phyloP scores from a whole-genome alignment of 2,329 filamentous ascomycete species.

The Sarocladium brachiariae region DNA sequence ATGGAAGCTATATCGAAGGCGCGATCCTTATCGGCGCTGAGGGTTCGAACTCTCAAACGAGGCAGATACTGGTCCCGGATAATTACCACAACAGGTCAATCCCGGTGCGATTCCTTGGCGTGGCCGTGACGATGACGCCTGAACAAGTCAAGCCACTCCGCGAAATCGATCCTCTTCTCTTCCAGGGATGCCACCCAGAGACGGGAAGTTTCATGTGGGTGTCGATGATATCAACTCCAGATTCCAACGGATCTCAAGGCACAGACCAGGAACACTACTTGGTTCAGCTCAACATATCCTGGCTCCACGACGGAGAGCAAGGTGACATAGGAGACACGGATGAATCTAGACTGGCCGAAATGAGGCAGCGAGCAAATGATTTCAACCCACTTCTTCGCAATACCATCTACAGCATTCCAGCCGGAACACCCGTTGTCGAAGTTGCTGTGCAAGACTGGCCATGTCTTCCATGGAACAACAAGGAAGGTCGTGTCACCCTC shows the following conservation, averaged over 20 bases:
- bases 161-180: conserved; percentile 46
- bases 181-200: conserved; percentile 45
- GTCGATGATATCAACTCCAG: conserved; percentile 35
- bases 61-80: conserved; percentile 26
- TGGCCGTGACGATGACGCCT: conserved; percentile 28
- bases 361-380: conserved; percentile 29
- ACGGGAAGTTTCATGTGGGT: conserved; percentile 45
- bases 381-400: conserved; percentile 32
- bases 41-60: conserved; percentile 30
- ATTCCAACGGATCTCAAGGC: conserved; percentile 26
- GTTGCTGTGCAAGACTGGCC: conserved; percentile 31
- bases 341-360: conserved; percentile 27
- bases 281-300: conserved; percentile 40
- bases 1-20: conserved; percentile 26
- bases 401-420: conserved; percentile 36
- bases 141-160: conserved; percentile 31
- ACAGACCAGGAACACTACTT: conserved; percentile 28
- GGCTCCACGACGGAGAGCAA: conserved; percentile 30
- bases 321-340: conserved; percentile 26
- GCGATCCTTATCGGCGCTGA: conserved; percentile 33
- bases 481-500: conserved; percentile 36
- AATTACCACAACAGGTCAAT: conserved; percentile 26
- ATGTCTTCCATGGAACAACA: conserved; percentile 33
- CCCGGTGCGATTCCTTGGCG: conserved; percentile 31
- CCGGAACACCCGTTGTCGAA: conserved; percentile 28